Percentiles rank a stretch among this genome's conserved stretches.
Conservation (phyloP, 1,284 basidiomycete genomes). For the Butyriboletus appendiculatus region DNA sequence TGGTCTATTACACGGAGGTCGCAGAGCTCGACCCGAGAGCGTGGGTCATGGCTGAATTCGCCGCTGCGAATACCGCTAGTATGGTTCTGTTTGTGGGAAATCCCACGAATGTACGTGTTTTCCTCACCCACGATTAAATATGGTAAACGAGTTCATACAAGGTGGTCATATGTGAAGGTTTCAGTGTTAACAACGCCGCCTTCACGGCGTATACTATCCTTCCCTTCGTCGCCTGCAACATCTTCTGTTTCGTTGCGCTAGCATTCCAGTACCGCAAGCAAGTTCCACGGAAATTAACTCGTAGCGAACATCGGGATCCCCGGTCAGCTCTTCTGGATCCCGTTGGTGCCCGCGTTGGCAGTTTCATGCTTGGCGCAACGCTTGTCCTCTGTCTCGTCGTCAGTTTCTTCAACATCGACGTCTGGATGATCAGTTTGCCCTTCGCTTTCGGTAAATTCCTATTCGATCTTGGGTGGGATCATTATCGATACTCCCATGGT, state of each 20-base stretch:
- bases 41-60: slow-evolving; percentile 59
- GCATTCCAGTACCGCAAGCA: slow-evolving; percentile 53
- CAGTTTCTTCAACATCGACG: slow-evolving; percentile 63
- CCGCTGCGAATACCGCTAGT: slow-evolving; percentile 80
- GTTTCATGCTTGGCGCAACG: slow-evolving; percentile 48
- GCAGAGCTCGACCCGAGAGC: slow-evolving; percentile 51
- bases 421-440: slow-evolving; percentile 87
- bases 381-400: slow-evolving; percentile 53
- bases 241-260: slow-evolving; percentile 55
- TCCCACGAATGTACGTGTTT: slow-evolving; percentile 60
- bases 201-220: slow-evolving; percentile 74
- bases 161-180: slow-evolving; percentile 67
- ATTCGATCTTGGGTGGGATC: slow-evolving; percentile 65
- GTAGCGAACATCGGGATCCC: slow-evolving; percentile 41
- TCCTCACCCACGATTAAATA: background rate
- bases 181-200: slow-evolving; percentile 57
- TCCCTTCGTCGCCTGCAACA: slow-evolving; percentile 64
- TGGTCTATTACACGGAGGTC: slow-evolving; percentile 83
- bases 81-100: slow-evolving; percentile 71
- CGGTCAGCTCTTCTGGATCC: slow-evolving; percentile 52
- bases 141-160: slow-evolving; percentile 1
- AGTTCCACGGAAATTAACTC: slow-evolving; percentile 50
- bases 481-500: slow-evolving; percentile 43
- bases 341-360: slow-evolving; percentile 52
- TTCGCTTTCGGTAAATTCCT: slow-evolving; percentile 76